Conservation (phyloP, 106 monocot species). For the Alisma plantagoaquatica region DNA sequence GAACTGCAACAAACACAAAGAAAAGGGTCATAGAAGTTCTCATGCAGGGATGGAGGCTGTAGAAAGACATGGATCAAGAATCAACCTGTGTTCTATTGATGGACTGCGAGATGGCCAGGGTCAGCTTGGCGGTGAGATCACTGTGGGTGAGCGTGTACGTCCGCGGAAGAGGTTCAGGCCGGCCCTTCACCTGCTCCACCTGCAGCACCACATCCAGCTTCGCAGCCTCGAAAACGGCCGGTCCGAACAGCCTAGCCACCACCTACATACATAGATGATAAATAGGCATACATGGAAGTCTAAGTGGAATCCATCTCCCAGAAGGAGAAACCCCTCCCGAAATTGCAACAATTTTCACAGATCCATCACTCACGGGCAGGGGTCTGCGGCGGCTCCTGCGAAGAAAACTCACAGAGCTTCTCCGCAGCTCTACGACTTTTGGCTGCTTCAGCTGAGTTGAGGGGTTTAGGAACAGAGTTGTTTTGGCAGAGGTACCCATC, state of each 20-base stretch:
- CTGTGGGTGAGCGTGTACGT: constrained; percentile 13
- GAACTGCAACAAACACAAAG: neutral
- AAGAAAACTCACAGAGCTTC: too few species aligned
- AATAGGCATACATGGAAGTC: too few species aligned
- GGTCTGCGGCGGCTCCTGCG: too few species aligned
- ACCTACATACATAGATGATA: too few species aligned
- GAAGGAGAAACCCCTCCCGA: too few species aligned
- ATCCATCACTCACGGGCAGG: too few species aligned
- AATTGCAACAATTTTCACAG: too few species aligned
- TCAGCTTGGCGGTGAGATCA: constrained; percentile 6
- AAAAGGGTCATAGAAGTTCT: neutral
- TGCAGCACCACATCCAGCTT: constrained; percentile 11
- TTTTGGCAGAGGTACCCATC: too few species aligned
- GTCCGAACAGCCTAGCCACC: neutral
- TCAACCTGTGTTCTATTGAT: constrained; percentile 5
- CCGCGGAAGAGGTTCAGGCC: neutral
- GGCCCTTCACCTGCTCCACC: constrained; percentile 3
- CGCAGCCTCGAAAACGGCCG: constrained; percentile 2
- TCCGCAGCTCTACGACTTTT: too few species aligned
- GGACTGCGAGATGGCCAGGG: constrained; percentile 5
- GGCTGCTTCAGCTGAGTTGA: too few species aligned
- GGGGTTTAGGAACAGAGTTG: too few species aligned
- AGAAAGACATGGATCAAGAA: neutral
- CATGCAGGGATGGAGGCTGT: neutral
- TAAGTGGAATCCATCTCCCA: too few species aligned